Evolutionary conservation across 2,329 filamentous ascomycete species (phyloP).

Genomic region (Paecilomyces formosus): DNA sequence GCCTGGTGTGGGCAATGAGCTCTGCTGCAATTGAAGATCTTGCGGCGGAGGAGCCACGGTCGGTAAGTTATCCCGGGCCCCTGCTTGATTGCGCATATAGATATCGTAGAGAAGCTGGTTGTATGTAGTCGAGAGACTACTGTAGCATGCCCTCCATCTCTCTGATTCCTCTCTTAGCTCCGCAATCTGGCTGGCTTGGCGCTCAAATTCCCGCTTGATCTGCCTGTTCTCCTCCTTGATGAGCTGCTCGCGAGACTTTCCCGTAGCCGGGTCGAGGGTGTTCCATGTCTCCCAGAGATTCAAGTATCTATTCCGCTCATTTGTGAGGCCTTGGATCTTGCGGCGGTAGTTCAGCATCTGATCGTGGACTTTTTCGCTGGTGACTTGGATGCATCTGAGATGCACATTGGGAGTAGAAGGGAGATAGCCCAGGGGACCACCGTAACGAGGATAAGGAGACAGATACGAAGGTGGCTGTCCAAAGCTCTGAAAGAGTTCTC

Average conservation of each 20-base stretch:
- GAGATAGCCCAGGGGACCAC: constrained; percentile 19
- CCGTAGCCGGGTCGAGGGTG: constrained; percentile 17
- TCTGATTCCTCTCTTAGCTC: constrained; percentile 19
- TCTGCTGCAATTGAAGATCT: constrained; percentile 10
- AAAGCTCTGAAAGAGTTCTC: constrained; percentile 16
- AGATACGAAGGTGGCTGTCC: constrained; percentile 14
- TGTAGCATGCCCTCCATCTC: constrained; percentile 13
- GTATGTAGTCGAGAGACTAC: constrained; percentile 14
- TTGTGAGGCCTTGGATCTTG: constrained; percentile 15
- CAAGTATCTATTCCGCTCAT: constrained; percentile 22
- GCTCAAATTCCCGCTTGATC: constrained; percentile 6
- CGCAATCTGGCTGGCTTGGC: constrained; percentile 12
- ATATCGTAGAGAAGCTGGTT: constrained; percentile 19
- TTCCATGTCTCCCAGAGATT: constrained; percentile 16
- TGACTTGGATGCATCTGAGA: constrained; percentile 18
- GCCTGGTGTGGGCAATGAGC: background rate
- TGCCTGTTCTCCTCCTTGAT: constrained; percentile 9
- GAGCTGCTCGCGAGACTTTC: constrained; percentile 15
- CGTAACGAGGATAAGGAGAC: constrained; percentile 23
- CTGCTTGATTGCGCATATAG: constrained; percentile 3
- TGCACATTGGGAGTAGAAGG: constrained; percentile 23
- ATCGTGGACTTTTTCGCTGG: constrained; percentile 10
- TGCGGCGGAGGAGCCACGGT: constrained; percentile 10
- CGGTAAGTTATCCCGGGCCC: constrained; percentile 8
- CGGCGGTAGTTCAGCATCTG: constrained; percentile 15